Base-by-base conservation (phyloP, 2,329 filamentous ascomycete species). In the Metarhizium anisopliae region DNA sequence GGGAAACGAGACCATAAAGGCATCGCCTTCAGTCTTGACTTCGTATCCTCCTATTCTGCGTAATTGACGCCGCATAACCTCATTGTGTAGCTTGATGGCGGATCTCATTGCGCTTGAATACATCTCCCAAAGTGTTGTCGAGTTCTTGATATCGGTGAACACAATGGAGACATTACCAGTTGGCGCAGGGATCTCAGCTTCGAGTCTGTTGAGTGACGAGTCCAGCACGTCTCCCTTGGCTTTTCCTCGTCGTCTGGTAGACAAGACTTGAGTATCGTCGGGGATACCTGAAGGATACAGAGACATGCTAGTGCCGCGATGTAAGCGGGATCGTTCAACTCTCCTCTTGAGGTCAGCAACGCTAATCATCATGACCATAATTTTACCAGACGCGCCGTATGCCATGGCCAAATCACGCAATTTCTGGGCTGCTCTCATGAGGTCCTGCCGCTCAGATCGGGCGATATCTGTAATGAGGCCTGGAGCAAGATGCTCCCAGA, bases 111-210 rank as follows among this genome's bases (percentile, higher is more conserved):
- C 92, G 59, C 88, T 88, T 0, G 92, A 90, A 67, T 93, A 95
- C 55, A 90, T 91, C 72, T 99, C 94, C 94, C 94, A 99, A 6
- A 99, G 77, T 43, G 89, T 85, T 1, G 94, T 99, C 29, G 93
- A 97, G 74, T 93, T 96, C 77, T 97, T 97, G 79, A 99, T 99
- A 74, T 99, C 94, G 0, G 94, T 99, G 69, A 99, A 99, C 52
- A 95, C 91, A 66, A 99, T 90, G 47, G 90, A 89, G 51, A 97
- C 84, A 64, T 95, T 90, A 50, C 93, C 93, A 1, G 86, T 90
- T 0, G 94, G 94, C 13, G 94, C 90, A 59, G 93, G 89, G 52
- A 97, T 92, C 72, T 96, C 93, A 54, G 88, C 86, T 61, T 94
- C 90, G 35, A 97, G 84, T 51, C 93, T 84, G 57, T 89, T 88